Evolutionary conservation across 768 basidiomycete species (phyloP), one percentile per base, ranked within the genome.

Genomic region (Galerina sulciceps): DNA sequence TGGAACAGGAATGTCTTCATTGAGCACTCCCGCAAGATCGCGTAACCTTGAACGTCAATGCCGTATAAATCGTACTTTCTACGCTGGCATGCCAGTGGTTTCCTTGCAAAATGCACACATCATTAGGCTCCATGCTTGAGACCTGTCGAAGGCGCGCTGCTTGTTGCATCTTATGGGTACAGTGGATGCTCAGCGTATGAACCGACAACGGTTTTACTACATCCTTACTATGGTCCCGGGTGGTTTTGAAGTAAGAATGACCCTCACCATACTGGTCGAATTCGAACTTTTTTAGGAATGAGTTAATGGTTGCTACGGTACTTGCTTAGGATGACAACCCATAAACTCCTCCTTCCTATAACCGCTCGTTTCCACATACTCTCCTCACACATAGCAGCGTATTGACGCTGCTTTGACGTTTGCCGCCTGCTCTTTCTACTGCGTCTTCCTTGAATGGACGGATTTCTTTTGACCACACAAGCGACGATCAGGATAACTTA

Each of bases 371-470:
- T 61, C 63, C 50, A 51, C 55, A 51, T 36, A 18, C 48, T 43
- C 11, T 40, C 37, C 46, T 36, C 62, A 53, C 51, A 55, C 58
- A 55, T 53, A n/a, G n/a, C n/a, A n/a, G n/a, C n/a, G n/a, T n/a
- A n/a, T n/a, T n/a, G n/a, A n/a, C 41, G 60, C 60, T 52, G 60
- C 60, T 46, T 65, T 65, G 64, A 52, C 58, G 62, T 41, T 40
- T 46, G 55, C 34, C 62, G 37, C 43, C 45, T 48, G 35, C 18
- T 36, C 23, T 37, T 20, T 51, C 22, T 22, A 31, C 41, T 45
- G 17, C 54, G 26, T 15, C 47, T 43, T 15, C 42, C 17, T 17
- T 31, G 14, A 20, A 41, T 38, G 10, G n/a, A 37, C 23, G 41
- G 14, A n/a, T 42, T 23, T n/a, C 18, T n/a, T 10, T 56, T 44